A percentile compares a stretch with the other conserved stretches of the same genome.
Conservation (phyloP, 768 basidiomycete species). For the Gloeostereum incarnatum region DNA sequence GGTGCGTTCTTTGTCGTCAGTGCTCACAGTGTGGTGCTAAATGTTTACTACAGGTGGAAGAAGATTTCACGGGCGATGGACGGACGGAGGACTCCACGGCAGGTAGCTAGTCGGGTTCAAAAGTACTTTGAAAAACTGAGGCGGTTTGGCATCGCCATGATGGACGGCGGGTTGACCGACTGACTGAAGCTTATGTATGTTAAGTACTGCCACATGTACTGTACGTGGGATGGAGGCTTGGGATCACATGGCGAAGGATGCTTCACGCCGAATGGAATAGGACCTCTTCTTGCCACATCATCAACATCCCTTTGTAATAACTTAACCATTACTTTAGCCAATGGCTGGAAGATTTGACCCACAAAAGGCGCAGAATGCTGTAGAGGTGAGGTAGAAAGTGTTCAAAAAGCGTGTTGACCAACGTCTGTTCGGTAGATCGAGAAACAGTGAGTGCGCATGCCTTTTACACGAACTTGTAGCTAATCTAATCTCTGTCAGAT, state of each 20-base stretch:
- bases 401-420: background rate
- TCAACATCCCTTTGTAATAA: slow-evolving; percentile 8
- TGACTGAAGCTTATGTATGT: slow-evolving; percentile 2
- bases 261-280: slow-evolving; percentile 1
- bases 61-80: slow-evolving; percentile 80
- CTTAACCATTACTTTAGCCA: too few relatives aligned
- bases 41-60: slow-evolving; percentile 43
- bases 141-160: slow-evolving; percentile 47
- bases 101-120: slow-evolving; percentile 85
- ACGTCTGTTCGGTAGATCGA: slow-evolving; percentile 56
- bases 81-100: slow-evolving; percentile 65
- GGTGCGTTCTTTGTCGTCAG: slow-evolving; percentile 29
- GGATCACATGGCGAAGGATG: too few relatives aligned
- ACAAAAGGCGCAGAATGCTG: slow-evolving; percentile 83
- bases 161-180: background rate
- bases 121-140: slow-evolving; percentile 84
- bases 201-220: slow-evolving; percentile 1
- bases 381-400: slow-evolving; percentile 54
- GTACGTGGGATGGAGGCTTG: background rate
- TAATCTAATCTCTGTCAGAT: slow-evolving; percentile 30
- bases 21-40: background rate
- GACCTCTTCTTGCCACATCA: slow-evolving; percentile 5
- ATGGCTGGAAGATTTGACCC: slow-evolving; percentile 71
- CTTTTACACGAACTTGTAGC: background rate
- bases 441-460: slow-evolving; percentile 64